Percentiles rank a stretch among this genome's conserved stretches.
phyloP scores from a whole-genome alignment of 495 filamentous ascomycete species.

The Melanomma pulvis-pyrius region DNA sequence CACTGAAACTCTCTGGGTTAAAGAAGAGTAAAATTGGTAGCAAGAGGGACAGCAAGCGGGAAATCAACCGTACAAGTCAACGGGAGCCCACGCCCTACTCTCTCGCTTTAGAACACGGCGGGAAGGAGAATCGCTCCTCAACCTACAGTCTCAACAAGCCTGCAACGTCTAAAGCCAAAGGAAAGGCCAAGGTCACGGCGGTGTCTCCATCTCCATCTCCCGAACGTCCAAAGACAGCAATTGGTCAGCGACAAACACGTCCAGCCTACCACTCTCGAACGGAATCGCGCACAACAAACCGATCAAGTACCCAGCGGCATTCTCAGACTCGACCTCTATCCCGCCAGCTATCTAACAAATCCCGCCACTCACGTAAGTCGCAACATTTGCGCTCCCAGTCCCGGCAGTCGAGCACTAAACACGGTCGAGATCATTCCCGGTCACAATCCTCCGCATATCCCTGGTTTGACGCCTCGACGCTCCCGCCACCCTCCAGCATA shows the following conservation, averaged over 20 bases:
- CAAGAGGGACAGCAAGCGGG: slow-evolving; percentile 4
- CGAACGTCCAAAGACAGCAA: slow-evolving; percentile 15
- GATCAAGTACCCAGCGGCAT: slow-evolving; percentile 8
- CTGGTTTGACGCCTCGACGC: slow-evolving; percentile 13
- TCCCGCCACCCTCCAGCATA: neutral
- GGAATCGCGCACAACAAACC: slow-evolving; percentile 12
- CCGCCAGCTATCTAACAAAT: slow-evolving; percentile 6
- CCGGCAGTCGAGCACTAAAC: slow-evolving; percentile 5
- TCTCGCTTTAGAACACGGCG: slow-evolving; percentile 19
- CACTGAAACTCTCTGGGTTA: slow-evolving; percentile 1
- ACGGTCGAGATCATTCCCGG: slow-evolving; percentile 10
- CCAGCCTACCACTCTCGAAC: slow-evolving; percentile 10
- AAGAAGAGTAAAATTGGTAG: neutral
- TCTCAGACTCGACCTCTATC: neutral
- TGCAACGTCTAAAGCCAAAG: neutral
- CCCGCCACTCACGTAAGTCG: slow-evolving; percentile 5
- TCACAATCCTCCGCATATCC: slow-evolving; percentile 32
- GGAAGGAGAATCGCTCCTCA: slow-evolving; percentile 33
- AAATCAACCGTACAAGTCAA: slow-evolving; percentile 2
- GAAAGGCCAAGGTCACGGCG: slow-evolving; percentile 5
- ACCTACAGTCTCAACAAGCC: slow-evolving; percentile 9
- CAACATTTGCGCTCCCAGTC: slow-evolving; percentile 12
- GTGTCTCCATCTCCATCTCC: slow-evolving; percentile 1
- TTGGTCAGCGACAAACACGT: neutral
- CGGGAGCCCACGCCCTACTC: slow-evolving; percentile 21